These are phyloP conservation scores for Jacaranda mimosifolia DNA, from an alignment of 257 asterid species.

Conservation along the genomic window DNA sequence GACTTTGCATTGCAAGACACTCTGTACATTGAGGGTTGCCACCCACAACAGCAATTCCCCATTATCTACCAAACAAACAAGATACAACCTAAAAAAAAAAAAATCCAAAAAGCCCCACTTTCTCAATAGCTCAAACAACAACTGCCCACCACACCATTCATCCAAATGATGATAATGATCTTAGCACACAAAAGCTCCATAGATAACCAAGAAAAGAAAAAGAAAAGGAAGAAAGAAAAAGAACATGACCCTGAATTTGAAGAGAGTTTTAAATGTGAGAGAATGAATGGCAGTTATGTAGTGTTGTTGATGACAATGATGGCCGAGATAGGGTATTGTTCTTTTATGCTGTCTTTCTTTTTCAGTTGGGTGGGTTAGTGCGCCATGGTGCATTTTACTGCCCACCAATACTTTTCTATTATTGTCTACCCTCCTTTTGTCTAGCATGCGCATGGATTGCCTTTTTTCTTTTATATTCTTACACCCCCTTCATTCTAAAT, in stretches of 20 bases:
- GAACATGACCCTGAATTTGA: neutral
- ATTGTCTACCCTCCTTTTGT: neutral
- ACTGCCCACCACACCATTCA: constrained; percentile 32
- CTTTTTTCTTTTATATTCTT: neutral
- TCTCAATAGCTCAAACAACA: constrained; percentile 23
- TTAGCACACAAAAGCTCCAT: neutral
- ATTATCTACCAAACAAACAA: constrained; percentile 9
- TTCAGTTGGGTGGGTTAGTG: constrained; percentile 37
- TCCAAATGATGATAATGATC: neutral
- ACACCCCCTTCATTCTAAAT: neutral
- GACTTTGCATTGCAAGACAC: constrained; percentile 66
- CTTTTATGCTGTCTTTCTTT: too few species aligned
- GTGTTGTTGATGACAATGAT: neutral
- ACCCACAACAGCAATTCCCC: constrained; percentile 65
- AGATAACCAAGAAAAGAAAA: neutral
- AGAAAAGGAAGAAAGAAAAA: neutral
- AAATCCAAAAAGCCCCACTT: constrained; percentile 34
- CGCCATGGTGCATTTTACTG: constrained; percentile 41
- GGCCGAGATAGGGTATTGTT: neutral
- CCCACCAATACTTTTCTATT: constrained; percentile 51
- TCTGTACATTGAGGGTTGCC: constrained; percentile 49
- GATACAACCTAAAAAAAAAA: neutral
- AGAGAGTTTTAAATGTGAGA: neutral
- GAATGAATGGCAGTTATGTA: neutral
- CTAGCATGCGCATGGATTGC: constrained; percentile 39